Conservation (phyloP, 148 eudicot genomes). For the Spergularia bocconei region DNA sequence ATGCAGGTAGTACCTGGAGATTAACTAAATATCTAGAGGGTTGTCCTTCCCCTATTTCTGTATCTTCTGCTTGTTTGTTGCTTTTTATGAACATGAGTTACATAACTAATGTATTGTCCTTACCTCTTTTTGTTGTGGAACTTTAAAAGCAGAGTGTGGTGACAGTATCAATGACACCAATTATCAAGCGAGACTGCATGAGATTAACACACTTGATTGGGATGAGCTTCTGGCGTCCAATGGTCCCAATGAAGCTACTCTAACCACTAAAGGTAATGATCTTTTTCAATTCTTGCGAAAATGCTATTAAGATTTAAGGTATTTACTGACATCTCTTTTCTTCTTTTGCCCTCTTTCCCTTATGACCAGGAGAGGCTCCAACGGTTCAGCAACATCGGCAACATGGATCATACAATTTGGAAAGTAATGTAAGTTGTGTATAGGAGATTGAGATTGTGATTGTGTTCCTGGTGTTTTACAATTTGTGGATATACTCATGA, state of each 20-base stretch:
- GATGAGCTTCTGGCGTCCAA: conserved; percentile 83
- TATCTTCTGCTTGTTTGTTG: background rate
- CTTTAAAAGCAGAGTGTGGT: conserved; percentile 38
- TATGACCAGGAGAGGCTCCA: conserved; percentile 39
- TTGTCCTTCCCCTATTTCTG: background rate
- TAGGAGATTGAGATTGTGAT: conserved; percentile 8
- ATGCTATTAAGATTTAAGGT: background rate
- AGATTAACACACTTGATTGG: conserved; percentile 93
- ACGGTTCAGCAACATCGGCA: conserved; percentile 41
- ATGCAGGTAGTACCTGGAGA: conserved; percentile 34
- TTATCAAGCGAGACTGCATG: conserved; percentile 75
- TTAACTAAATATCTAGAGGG: background rate
- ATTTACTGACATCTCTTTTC: conserved; percentile 5
- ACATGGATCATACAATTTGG: conserved; percentile 33
- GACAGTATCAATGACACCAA: conserved; percentile 40
- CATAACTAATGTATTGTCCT: conserved; percentile 1
- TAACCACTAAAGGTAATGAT: conserved; percentile 47
- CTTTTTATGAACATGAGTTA: background rate
- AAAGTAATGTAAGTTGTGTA: conserved; percentile 51
- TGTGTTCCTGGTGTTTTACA: background rate
- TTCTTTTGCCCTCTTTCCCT: background rate
- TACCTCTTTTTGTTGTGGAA: conserved; percentile 3
- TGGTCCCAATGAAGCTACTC: conserved; percentile 43
- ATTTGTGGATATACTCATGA: background rate
- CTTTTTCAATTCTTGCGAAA: conserved; percentile 11